These are phyloP conservation scores for Sclerotinia spermophila DNA, from an alignment of 2,329 filamentous ascomycete genomes.

Conservation along the genomic window DNA sequence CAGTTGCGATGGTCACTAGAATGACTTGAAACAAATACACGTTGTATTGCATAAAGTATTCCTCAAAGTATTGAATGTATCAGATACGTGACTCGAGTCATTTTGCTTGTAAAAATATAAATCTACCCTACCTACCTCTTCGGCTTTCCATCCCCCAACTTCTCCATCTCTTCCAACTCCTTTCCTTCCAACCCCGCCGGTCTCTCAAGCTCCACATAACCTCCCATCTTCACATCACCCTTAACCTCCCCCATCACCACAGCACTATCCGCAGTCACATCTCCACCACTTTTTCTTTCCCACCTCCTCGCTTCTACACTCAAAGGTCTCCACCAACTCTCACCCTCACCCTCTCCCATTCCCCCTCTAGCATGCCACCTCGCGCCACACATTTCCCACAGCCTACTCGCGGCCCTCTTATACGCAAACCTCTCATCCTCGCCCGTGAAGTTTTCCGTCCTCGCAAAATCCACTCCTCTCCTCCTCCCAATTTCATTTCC, in stretches of 20 bases:
- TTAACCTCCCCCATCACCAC: conserved; percentile 5
- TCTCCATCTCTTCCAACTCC: conserved; percentile 24
- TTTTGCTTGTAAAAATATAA: neutral
- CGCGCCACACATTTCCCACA: conserved; percentile 77
- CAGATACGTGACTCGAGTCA: neutral
- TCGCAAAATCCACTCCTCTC: conserved; percentile 55
- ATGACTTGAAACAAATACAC: neutral
- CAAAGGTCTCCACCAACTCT: conserved; percentile 66
- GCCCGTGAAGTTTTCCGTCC: conserved; percentile 66
- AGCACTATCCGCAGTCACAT: conserved; percentile 16
- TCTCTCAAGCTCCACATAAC: conserved; percentile 43
- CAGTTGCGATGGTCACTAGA: neutral
- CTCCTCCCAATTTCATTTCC: conserved; percentile 40
- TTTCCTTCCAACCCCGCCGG: conserved; percentile 41
- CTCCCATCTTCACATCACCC: conserved; percentile 43
- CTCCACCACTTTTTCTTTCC: conserved; percentile 44
- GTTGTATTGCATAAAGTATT: neutral
- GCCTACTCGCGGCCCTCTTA: conserved; percentile 68
- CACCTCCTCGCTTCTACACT: conserved; percentile 61
- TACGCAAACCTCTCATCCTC: conserved; percentile 82
- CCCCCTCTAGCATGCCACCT: conserved; percentile 65
- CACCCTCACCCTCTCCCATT: conserved; percentile 40
- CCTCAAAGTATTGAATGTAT: no score
- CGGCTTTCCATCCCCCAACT: neutral
- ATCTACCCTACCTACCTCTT: neutral